phyloP scores from a whole-genome alignment of 2,329 filamentous ascomycete genomes.

The Epichloe sp. region DNA sequence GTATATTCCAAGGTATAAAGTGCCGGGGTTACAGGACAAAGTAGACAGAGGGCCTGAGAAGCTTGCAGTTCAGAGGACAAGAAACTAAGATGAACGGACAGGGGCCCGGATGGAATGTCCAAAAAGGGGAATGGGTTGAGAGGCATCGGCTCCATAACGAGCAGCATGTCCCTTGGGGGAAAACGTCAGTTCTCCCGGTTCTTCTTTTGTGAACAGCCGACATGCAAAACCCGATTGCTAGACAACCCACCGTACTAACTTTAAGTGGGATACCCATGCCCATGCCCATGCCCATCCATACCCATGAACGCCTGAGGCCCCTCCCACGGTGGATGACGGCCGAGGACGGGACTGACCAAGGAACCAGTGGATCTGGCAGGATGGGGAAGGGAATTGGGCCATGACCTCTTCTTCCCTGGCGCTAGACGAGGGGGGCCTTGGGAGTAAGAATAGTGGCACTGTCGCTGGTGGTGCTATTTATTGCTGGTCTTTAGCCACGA shows the following conservation, averaged over 20 bases:
- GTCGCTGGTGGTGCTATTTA: neutral
- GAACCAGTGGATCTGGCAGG: constrained; percentile 6
- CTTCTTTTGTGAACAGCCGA: constrained; percentile 1
- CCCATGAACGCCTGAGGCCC: neutral
- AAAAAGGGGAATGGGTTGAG: constrained; percentile 27
- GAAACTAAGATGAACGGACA: constrained; percentile 17
- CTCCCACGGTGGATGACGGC: constrained; percentile 6
- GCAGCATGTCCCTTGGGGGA: constrained; percentile 4
- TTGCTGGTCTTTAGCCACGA: too few relatives aligned
- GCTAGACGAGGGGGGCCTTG: neutral
- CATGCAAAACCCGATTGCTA: neutral
- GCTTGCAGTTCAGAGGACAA: constrained; percentile 6
- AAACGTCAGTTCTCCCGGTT: constrained; percentile 2
- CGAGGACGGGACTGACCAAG: constrained; percentile 5
- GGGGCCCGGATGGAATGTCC: constrained; percentile 24
- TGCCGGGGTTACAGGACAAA: constrained; percentile 13
- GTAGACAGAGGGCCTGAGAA: constrained; percentile 6
- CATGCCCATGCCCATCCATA: neutral
- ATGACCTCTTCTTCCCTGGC: constrained; percentile 1
- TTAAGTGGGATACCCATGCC: neutral
- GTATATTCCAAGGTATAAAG: constrained; percentile 15
- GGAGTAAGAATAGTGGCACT: neutral
- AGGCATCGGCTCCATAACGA: constrained; percentile 14
- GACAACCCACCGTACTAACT: neutral
- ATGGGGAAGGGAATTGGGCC: constrained; percentile 1